Evolutionary conservation across 164 flowering plant species (phyloP).

Genomic region (Sedum album): DNA sequence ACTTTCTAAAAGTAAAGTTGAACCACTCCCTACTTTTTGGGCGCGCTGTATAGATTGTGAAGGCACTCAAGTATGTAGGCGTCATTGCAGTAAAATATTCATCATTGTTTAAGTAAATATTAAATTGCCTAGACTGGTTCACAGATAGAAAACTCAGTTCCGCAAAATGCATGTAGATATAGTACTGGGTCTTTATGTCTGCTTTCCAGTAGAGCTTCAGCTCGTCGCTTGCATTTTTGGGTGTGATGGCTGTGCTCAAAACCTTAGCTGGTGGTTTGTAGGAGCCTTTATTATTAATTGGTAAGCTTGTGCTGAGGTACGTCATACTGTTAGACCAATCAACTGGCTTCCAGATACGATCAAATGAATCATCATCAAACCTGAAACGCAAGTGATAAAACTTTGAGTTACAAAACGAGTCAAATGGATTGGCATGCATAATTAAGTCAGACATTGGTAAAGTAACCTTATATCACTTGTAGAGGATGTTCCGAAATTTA

Average conservation of each 20-base stretch:
- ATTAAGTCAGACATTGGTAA: background rate
- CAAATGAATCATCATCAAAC: background rate
- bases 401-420: background rate
- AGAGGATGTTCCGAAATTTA: background rate
- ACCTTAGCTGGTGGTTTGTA: background rate
- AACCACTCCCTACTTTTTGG: background rate
- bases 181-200: background rate
- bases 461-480: background rate
- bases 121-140: background rate
- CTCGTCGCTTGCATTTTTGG: background rate
- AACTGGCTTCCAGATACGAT: background rate
- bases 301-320: background rate
- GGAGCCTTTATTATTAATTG: background rate
- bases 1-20: conserved; percentile 10
- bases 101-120: background rate
- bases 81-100: background rate
- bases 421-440: no score
- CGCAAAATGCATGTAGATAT: background rate
- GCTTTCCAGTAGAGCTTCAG: background rate
- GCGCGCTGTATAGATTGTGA: background rate
- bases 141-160: background rate
- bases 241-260: background rate
- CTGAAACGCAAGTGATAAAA: background rate
- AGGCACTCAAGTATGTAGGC: background rate
- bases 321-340: background rate